These are phyloP conservation scores for Phytophthora capsici DNA, from an alignment of 352 stramenopile genomes.

Conservation along the genomic window DNA sequence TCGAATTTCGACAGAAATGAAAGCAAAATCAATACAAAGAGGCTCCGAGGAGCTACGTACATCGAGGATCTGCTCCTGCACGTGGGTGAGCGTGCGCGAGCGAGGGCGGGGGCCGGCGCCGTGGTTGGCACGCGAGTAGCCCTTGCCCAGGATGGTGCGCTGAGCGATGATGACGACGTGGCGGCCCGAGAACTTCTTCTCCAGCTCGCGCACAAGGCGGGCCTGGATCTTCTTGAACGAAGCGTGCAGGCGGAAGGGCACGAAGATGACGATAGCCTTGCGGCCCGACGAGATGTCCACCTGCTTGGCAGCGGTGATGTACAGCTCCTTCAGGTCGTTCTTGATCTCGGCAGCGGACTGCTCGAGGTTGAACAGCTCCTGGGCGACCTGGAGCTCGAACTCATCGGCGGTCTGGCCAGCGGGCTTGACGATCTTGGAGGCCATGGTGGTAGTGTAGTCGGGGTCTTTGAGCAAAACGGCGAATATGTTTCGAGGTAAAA, in stretches of 20 bases:
- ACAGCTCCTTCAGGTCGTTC: slow-evolving; percentile 97
- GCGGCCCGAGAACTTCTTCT: slow-evolving; percentile 99
- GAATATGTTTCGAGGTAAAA: slow-evolving; percentile 14
- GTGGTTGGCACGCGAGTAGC: slow-evolving; percentile 95
- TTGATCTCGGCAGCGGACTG: slow-evolving; percentile 97
- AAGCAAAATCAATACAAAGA: slow-evolving; percentile 12
- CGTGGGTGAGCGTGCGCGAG: slow-evolving; percentile 97
- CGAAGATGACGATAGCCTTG: slow-evolving; percentile 99
- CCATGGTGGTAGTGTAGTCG: slow-evolving; percentile 57
- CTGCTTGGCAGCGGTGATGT: slow-evolving; percentile 99
- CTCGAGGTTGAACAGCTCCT: slow-evolving; percentile 90
- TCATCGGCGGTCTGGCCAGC: slow-evolving; percentile 86
- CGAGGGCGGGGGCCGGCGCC: slow-evolving; percentile 95
- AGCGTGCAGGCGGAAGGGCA: slow-evolving; percentile 98
- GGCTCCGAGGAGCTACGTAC: slow-evolving; percentile 62
- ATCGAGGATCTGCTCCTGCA: slow-evolving; percentile 99
- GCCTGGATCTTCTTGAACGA: slow-evolving; percentile 99
- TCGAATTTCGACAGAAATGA: slow-evolving; percentile 54
- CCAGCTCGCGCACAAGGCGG: slow-evolving; percentile 97
- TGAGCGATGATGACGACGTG: slow-evolving; percentile 99
- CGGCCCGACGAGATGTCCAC: slow-evolving; percentile 95
- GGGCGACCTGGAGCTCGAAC: slow-evolving; percentile 89
- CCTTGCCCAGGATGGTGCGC: slow-evolving; percentile 99
- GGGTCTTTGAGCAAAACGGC: slow-evolving; percentile 43
- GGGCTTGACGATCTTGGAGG: slow-evolving; percentile 89